Percentiles rank a stretch among this genome's conserved stretches.
Conservation (phyloP, 768 basidiomycete species). For the Boletus rufocinnamomeus region DNA sequence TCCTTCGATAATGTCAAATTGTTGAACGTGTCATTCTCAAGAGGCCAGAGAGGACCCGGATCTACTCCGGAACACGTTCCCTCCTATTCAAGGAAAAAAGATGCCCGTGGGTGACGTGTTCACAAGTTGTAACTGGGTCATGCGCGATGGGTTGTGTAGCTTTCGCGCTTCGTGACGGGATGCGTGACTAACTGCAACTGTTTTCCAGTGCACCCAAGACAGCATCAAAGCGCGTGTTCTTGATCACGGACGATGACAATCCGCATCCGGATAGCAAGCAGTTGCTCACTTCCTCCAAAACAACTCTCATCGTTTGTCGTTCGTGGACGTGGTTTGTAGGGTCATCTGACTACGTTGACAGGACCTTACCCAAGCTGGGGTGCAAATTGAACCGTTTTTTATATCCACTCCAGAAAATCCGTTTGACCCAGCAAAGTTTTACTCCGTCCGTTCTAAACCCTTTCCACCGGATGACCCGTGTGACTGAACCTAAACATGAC, state of each 20-base stretch:
- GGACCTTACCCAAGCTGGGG: slow-evolving; percentile 83
- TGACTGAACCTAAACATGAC: slow-evolving; percentile 8
- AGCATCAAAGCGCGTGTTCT: slow-evolving; percentile 88
- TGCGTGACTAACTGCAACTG: neutral
- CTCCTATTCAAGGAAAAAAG: slow-evolving; percentile 56
- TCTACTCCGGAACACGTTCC: slow-evolving; percentile 59
- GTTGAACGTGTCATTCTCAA: slow-evolving; percentile 32
- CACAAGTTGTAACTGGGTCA: slow-evolving; percentile 84
- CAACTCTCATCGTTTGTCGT: slow-evolving; percentile 61
- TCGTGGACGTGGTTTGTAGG: neutral
- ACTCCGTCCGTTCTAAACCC: slow-evolving; percentile 53
- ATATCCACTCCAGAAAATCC: slow-evolving; percentile 66
- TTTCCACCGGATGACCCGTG: neutral
- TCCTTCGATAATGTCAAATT: neutral
- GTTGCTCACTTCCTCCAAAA: slow-evolving; percentile 66
- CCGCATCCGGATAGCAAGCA: slow-evolving; percentile 56
- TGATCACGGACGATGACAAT: slow-evolving; percentile 76
- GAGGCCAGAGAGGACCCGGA: slow-evolving; percentile 66
- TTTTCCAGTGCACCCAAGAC: slow-evolving; percentile 73
- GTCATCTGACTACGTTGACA: slow-evolving; percentile 31
- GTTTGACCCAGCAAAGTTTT: slow-evolving; percentile 78
- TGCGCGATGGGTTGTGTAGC: slow-evolving; percentile 73
- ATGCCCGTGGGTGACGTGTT: slow-evolving; percentile 89
- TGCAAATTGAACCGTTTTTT: slow-evolving; percentile 86
- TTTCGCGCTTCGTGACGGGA: slow-evolving; percentile 18